A percentile compares a stretch with the other conserved stretches of the same genome.
phyloP scores from a whole-genome alignment of 169 alveolate species.

The Plasmodium reichenowi region DNA sequence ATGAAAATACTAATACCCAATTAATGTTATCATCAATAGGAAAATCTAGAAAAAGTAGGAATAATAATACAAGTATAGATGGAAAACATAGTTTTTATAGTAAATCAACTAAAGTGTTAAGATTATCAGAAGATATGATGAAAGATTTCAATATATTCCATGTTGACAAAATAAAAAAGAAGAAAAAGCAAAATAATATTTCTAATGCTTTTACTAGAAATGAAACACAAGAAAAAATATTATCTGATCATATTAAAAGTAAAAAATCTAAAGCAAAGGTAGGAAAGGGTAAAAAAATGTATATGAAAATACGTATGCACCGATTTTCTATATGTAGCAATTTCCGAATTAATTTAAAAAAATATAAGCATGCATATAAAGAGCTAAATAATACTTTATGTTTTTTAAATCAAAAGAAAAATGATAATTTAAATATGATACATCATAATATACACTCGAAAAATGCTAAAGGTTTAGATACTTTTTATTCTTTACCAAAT shows the following conservation, averaged over 20 bases:
- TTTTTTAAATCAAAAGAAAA: slow-evolving; percentile 38
- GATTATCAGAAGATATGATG: slow-evolving; percentile 24
- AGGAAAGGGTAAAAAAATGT: neutral
- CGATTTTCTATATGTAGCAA: slow-evolving; percentile 56
- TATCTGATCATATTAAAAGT: no score
- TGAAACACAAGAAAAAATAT: neutral
- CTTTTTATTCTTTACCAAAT: slow-evolving; percentile 75
- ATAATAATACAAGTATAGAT: slow-evolving; percentile 37
- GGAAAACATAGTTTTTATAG: slow-evolving; percentile 62
- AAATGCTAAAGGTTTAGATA: slow-evolving; percentile 44
- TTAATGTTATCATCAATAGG: slow-evolving; percentile 59
- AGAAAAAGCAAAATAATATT: neutral
- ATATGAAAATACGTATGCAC: slow-evolving; percentile 74
- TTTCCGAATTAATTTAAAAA: slow-evolving; percentile 48
- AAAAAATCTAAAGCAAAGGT: no score
- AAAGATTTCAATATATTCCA: neutral
- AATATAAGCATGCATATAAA: slow-evolving; percentile 67
- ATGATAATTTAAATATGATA: slow-evolving; percentile 9
- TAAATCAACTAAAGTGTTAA: slow-evolving; percentile 38
- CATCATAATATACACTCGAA: neutral
- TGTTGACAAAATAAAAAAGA: neutral
- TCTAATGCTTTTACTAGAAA: neutral
- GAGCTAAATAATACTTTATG: slow-evolving; percentile 7
- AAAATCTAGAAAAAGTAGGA: slow-evolving; percentile 47
- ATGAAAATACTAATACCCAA: slow-evolving; percentile 35